A percentile compares a stretch with the other conserved stretches of the same genome.
phyloP scores from a whole-genome alignment of 805 yeast genomes.

The Candida germanica region DNA sequence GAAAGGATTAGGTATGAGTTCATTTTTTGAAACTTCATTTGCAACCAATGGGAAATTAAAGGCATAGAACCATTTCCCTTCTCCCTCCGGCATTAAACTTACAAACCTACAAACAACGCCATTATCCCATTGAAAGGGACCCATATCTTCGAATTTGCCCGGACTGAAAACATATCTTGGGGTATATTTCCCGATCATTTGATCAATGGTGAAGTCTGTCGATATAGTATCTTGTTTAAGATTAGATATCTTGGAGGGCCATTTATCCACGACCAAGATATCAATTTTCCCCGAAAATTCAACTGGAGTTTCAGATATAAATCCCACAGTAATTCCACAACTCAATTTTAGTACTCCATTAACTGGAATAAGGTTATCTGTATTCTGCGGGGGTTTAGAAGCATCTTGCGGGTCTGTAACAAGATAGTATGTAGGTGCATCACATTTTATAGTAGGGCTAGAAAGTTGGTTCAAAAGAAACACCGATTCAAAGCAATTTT shows the following conservation, averaged over 20 bases:
- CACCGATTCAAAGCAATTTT: conserved; percentile 60
- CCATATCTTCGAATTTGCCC: conserved; percentile 54
- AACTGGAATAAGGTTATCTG: conserved; percentile 16
- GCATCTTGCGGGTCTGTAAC: neutral
- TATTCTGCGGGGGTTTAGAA: conserved; percentile 14
- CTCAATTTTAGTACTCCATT: conserved; percentile 35
- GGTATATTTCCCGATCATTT: conserved; percentile 36
- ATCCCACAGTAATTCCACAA: conserved; percentile 49
- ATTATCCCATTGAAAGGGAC: conserved; percentile 57
- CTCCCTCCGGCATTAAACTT: conserved; percentile 58
- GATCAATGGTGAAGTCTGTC: conserved; percentile 35
- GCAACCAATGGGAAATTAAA: conserved; percentile 33
- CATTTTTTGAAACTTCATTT: conserved; percentile 8
- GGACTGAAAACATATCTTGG: conserved; percentile 70
- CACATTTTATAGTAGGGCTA: neutral
- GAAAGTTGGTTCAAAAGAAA: conserved; percentile 48
- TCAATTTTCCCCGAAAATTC: conserved; percentile 33
- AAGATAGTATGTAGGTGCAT: conserved; percentile 6
- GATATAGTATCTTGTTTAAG: neutral
- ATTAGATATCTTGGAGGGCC: conserved; percentile 33
- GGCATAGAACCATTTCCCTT: conserved; percentile 72
- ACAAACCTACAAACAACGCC: conserved; percentile 56
- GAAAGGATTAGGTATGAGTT: conserved; percentile 26
- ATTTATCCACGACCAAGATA: conserved; percentile 54
- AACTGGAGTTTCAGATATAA: conserved; percentile 23